Percentiles rank a stretch among this genome's conserved stretches.
Evolutionary conservation across 768 basidiomycete genomes (phyloP).

Genomic region (Phylloporus sp.): DNA sequence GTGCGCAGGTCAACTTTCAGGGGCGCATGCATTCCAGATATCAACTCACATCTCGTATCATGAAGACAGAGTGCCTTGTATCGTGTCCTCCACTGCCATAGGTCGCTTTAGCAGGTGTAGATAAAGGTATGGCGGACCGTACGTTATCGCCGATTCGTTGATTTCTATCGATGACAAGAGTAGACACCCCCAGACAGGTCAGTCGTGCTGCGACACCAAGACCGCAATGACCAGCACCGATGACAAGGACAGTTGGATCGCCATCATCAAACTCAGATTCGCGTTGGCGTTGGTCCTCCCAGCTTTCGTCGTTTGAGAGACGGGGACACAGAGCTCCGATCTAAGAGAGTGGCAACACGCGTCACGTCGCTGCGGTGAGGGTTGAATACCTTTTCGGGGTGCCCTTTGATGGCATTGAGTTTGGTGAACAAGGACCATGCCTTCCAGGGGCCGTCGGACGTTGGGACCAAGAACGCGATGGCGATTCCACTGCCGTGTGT

Average conservation of each 20-base stretch:
- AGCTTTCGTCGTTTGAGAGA: conserved; percentile 42
- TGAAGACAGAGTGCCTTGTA: conserved; percentile 55
- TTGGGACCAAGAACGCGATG: conserved; percentile 46
- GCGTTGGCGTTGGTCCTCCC: conserved; percentile 42
- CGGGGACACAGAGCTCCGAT: conserved; percentile 38
- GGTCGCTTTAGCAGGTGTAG: conserved; percentile 2
- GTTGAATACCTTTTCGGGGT: conserved; percentile 39
- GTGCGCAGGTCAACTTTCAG: not conserved
- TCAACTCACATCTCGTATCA: conserved; percentile 42
- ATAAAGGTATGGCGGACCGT: not conserved
- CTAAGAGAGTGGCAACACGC: not conserved
- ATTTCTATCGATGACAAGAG: conserved; percentile 52
- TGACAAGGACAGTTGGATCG: conserved; percentile 54
- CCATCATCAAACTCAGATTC: conserved; percentile 41
- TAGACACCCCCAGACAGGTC: conserved; percentile 47
- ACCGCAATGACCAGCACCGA: conserved; percentile 65
- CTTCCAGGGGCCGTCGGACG: conserved; percentile 43
- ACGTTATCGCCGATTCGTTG: conserved; percentile 45
- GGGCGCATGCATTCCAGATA: conserved; percentile 1
- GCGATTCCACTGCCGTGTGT: conserved; percentile 46
- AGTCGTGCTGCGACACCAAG: conserved; percentile 58
- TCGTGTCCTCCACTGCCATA: conserved; percentile 44
- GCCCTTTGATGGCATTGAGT: conserved; percentile 49
- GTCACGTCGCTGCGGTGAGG: not conserved
- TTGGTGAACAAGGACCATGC: conserved; percentile 57